Evolutionary conservation across 495 filamentous ascomycete genomes (phyloP).

Genomic region (Hypoxylon fuscum): DNA sequence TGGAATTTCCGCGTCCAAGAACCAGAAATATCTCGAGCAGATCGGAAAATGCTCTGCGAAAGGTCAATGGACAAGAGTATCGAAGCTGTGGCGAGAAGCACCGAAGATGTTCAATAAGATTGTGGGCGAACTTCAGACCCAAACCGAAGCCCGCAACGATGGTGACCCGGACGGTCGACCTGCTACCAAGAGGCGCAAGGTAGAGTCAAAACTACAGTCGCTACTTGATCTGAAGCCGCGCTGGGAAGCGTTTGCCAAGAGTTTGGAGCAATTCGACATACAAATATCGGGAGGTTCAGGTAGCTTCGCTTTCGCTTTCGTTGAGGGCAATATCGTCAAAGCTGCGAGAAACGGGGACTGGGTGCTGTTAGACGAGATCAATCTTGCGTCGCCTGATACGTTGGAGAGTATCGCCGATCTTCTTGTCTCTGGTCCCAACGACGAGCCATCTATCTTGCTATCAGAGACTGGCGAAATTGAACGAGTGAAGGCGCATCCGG

Average conservation of each 20-base stretch:
- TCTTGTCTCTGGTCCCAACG: constrained; percentile 71
- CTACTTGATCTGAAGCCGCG: constrained; percentile 67
- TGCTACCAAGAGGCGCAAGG: constrained; percentile 81
- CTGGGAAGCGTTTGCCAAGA: constrained; percentile 82
- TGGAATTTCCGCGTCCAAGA: constrained; percentile 82
- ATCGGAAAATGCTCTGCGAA: constrained; percentile 81
- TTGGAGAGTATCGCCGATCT: constrained; percentile 92
- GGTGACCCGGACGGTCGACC: constrained; percentile 61
- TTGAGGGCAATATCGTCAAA: constrained; percentile 93
- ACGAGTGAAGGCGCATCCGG: constrained; percentile 84
- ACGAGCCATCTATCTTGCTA: constrained; percentile 80
- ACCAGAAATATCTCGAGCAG: constrained; percentile 82
- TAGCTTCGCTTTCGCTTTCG: constrained; percentile 92
- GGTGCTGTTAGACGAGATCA: constrained; percentile 98
- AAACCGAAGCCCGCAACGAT: constrained; percentile 48
- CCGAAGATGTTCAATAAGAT: constrained; percentile 81
- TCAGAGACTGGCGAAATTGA: constrained; percentile 93
- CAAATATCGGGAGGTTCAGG: constrained; percentile 80
- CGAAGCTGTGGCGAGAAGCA: constrained; percentile 88
- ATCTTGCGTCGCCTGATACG: constrained; percentile 92
- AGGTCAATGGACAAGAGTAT: constrained; percentile 83
- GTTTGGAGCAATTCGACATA: constrained; percentile 80
- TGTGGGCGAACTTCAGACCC: constrained; percentile 60
- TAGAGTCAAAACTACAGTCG: constrained; percentile 72
- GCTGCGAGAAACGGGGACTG: constrained; percentile 94